Base-by-base conservation (phyloP, 495 filamentous ascomycete species). In the Talaromyces trachyspermus region DNA sequence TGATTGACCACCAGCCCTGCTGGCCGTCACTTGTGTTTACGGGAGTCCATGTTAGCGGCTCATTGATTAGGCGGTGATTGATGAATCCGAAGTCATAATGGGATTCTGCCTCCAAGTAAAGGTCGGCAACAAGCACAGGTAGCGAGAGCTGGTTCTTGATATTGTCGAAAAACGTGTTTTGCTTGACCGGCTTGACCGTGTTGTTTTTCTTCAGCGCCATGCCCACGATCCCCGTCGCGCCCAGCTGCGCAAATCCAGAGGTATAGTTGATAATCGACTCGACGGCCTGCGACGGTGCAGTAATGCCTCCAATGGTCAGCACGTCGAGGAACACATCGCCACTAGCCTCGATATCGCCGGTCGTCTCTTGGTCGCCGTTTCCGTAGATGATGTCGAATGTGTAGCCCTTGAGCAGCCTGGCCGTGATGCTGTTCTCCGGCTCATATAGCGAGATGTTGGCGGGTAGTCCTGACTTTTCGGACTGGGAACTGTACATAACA, bases 41-140 rank as follows among this genome's bases (percentile, higher is more conserved):
- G 17, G 66, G 30, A 5, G 65, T 61, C 24, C 41, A 51, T 2
- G 49, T 37, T 6, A 51, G 10, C 6, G 23, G 18, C 9, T 25
- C 40, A 14, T 67, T 78, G 70, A 83, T 82, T 49, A 81, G 80
- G 52, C 58, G 50, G 17, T 56, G 49, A 63, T 89, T 79, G 51
- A 88, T 79, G 65, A 62, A 85, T 38, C 86, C 86, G 52, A 90
- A 89, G 65, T 85, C 84, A 61, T 84, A 88, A 47, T 57, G 68
- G 12, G 86, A 87, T 17, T 83, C 72, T 43, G 63, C 68, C 20
- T 72, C 69, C 52, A 83, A 69, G 65, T 81, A 84, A 49, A 91
- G 66, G 40, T 80, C 70, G 11, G 76, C 81, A 23, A 83, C 83
- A 60, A 88, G 89, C 24, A 89, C 46, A 0, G 80, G 81, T 14